phyloP scores from a whole-genome alignment of 1,284 basidiomycete genomes.

The Clitocybe nebularis region DNA sequence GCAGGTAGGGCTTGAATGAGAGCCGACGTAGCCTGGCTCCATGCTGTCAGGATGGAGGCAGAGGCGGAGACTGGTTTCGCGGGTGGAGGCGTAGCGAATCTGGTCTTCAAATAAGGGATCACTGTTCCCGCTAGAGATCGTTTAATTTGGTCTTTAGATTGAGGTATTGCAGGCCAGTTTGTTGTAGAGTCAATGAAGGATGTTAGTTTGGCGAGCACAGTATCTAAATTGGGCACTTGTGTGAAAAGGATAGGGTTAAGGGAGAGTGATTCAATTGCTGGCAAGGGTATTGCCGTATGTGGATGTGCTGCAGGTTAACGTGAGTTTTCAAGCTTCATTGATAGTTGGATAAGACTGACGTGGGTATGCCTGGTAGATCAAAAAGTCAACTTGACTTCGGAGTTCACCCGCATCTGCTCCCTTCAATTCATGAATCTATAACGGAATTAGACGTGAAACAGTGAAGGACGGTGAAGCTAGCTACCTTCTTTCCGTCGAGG shows the following conservation, averaged over 20 bases:
- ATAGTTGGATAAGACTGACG: slow-evolving; percentile 45
- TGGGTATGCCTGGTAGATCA: slow-evolving; percentile 73
- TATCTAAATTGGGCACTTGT: slow-evolving; percentile 67
- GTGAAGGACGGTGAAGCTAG: slow-evolving; percentile 11
- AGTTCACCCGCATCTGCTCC: slow-evolving; percentile 70
- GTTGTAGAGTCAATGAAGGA: slow-evolving; percentile 53
- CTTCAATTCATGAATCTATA: slow-evolving; percentile 71
- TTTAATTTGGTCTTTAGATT: slow-evolving; percentile 43
- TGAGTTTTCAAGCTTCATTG: slow-evolving; percentile 2
- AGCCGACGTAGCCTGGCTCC: slow-evolving; percentile 43
- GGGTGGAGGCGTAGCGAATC: slow-evolving; percentile 27
- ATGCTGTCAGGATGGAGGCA: slow-evolving; percentile 35
- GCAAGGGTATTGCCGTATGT: slow-evolving; percentile 61
- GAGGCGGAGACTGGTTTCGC: slow-evolving; percentile 28
- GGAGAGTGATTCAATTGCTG: slow-evolving; percentile 60
- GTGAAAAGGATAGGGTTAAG: slow-evolving; percentile 75
- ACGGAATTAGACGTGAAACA: slow-evolving; percentile 4
- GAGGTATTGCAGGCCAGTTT: slow-evolving; percentile 27
- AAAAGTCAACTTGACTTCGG: slow-evolving; percentile 63
- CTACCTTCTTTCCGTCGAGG: slow-evolving; percentile 69
- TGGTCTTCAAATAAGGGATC: slow-evolving; percentile 66
- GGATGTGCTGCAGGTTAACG: slow-evolving; percentile 58
- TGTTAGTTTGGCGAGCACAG: slow-evolving; percentile 58
- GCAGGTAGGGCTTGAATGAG: slow-evolving; percentile 48
- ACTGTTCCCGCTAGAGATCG: slow-evolving; percentile 44